A percentile compares a stretch with the other conserved stretches of the same genome.
Evolutionary conservation across 2,329 filamentous ascomycete genomes (phyloP).

Genomic region (Microdochium bolleyi): DNA sequence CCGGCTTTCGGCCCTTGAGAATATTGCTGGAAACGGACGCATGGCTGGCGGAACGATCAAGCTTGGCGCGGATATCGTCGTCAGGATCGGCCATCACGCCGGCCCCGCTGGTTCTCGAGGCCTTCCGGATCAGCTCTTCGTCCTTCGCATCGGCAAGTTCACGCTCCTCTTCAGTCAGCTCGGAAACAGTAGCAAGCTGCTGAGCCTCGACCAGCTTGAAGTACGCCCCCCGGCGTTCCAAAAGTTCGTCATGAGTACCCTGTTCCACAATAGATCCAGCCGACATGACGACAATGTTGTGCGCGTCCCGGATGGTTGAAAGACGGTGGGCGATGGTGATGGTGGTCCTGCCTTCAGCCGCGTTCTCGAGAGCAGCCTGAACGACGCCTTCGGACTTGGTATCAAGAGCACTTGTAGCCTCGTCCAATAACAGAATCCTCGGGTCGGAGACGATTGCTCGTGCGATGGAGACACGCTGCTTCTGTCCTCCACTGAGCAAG

Average conservation of each 20-base stretch:
- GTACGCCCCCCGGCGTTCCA: slow-evolving; percentile 67
- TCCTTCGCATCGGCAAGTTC: slow-evolving; percentile 40
- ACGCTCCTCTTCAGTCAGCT: slow-evolving; percentile 42
- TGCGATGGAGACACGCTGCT: slow-evolving; percentile 93
- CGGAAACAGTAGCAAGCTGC: slow-evolving; percentile 60
- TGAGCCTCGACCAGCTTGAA: slow-evolving; percentile 83
- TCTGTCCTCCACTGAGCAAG: slow-evolving; percentile 87
- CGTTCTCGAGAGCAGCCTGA: slow-evolving; percentile 83
- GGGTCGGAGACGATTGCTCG: slow-evolving; percentile 85
- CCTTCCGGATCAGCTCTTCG: slow-evolving; percentile 40
- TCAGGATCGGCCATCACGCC: slow-evolving; percentile 47
- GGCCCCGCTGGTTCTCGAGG: slow-evolving; percentile 28
- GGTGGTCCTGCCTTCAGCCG: slow-evolving; percentile 79
- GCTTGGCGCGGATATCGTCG: slow-evolving; percentile 50
- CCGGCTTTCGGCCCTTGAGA: slow-evolving; percentile 46
- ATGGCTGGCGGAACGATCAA: slow-evolving; percentile 45
- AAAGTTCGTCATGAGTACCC: slow-evolving; percentile 74
- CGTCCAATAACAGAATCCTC: slow-evolving; percentile 86
- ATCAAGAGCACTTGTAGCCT: slow-evolving; percentile 89
- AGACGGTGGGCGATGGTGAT: slow-evolving; percentile 94
- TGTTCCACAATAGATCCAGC: slow-evolving; percentile 84
- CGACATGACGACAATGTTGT: slow-evolving; percentile 94
- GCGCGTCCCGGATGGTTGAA: slow-evolving; percentile 86
- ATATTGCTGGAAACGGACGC: slow-evolving; percentile 63
- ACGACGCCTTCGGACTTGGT: slow-evolving; percentile 93